Evolutionary conservation across 2,329 filamentous ascomycete genomes (phyloP), one percentile per base, ranked within the genome.

Genomic region (Epichloe gansuensis): DNA sequence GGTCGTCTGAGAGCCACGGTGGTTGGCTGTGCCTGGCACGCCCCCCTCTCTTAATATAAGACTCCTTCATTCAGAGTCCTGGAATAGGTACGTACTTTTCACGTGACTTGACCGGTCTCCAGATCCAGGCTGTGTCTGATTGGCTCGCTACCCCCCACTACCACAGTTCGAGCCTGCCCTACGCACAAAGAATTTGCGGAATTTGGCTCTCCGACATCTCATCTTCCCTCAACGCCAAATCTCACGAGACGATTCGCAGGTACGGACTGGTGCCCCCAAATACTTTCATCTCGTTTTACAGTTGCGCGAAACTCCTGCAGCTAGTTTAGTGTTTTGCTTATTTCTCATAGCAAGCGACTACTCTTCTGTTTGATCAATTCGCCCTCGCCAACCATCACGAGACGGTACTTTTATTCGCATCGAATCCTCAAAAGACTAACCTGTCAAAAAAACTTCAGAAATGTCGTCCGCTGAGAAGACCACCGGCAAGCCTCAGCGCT

Each of bases 401-500:
- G 17, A 48, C 46, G 50, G 51, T 53, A 47, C 50, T 31, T 39
- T 9, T 39, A 23, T 49, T 43, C 15, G 13, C 12, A 47, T 21
- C 46, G 9, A 27, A 17, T 36, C 31, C 31, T 48, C 21, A 31
- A 42, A n/a, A 54, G 21, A 63, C 64, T 66, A 58, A 68, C 60
- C 54, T 43, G 47, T 50, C 52, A 45, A 53, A 39, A 11, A 23
- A 25, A 21, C 17, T 51, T 51, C 61, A 70, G 68, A 69, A 67
- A 73, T 71, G 68, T 70, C 68, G 65, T 67, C 68, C 61, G 64
- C 56, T 48, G 64, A 64, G 59, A 70, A 68, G 66, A 61, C 65
- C 59, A 58, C 66, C 54, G 65, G 65, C 60, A 69, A 66, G 64
- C 57, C 62, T 60, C 70, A 81, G 76, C 88, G 90, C 72, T 95